Percentiles rank a stretch among this genome's conserved stretches.
Evolutionary conservation across 192 early-diverging fungal species (phyloP).

Genomic region (Dimargaris xerosporica): DNA sequence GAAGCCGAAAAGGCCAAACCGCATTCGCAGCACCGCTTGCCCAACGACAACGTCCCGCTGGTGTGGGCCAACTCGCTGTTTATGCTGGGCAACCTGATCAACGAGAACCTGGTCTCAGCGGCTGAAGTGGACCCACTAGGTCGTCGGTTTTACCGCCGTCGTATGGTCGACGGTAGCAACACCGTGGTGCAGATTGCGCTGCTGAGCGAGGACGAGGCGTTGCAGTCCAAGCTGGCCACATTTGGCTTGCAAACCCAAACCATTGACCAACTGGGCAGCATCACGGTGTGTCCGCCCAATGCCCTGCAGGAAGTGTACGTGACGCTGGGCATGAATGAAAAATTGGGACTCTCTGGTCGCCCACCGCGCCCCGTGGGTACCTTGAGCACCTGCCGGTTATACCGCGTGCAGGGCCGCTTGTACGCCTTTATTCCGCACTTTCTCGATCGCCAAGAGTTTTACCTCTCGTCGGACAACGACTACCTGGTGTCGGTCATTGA

Average conservation of each 20-base stretch:
- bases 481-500: slow-evolving; percentile 64
- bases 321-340: slow-evolving; percentile 56
- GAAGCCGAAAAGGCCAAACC: slow-evolving; percentile 54
- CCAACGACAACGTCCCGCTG: slow-evolving; percentile 74
- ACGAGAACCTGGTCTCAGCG: slow-evolving; percentile 55
- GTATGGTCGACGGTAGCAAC: slow-evolving; percentile 29
- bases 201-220: slow-evolving; percentile 49
- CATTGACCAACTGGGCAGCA: slow-evolving; percentile 44
- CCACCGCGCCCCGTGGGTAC: slow-evolving; percentile 66
- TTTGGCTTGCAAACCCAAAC: slow-evolving; percentile 73
- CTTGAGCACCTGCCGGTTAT: slow-evolving; percentile 60
- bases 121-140: slow-evolving; percentile 75
- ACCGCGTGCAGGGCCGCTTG: slow-evolving; percentile 64
- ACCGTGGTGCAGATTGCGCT: slow-evolving; percentile 69
- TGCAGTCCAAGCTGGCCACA: slow-evolving; percentile 51
- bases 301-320: slow-evolving; percentile 63
- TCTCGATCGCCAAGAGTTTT: slow-evolving; percentile 76
- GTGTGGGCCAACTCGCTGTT: slow-evolving; percentile 79
- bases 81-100: slow-evolving; percentile 56
- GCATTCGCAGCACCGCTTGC: slow-evolving; percentile 49
- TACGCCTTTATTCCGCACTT: slow-evolving; percentile 79
- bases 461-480: slow-evolving; percentile 72
- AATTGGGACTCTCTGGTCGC: slow-evolving; percentile 58
- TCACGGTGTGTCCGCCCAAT: slow-evolving; percentile 54
- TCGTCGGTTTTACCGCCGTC: slow-evolving; percentile 41